A percentile compares a stretch with the other conserved stretches of the same genome.
These are phyloP conservation scores for Musa schizocarpa DNA, from an alignment of 176 grass and related monocot species.

Conservation along the genomic window DNA sequence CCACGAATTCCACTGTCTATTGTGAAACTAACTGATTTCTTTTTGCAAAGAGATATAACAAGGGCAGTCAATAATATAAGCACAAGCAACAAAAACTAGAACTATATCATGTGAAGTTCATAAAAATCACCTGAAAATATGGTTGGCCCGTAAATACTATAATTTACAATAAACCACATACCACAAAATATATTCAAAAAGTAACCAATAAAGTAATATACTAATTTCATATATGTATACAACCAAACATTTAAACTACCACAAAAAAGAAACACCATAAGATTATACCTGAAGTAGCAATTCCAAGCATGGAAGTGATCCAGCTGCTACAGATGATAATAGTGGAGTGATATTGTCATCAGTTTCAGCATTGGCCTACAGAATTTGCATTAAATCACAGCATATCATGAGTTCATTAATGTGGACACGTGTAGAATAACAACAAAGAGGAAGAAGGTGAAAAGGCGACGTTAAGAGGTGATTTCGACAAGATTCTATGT, in stretches of 20 bases:
- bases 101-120: background rate
- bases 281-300: conserved; percentile 61
- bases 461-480: background rate
- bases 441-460: background rate
- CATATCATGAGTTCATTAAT: background rate
- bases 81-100: background rate
- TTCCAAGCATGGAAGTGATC: conserved; percentile 67
- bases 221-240: background rate
- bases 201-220: background rate
- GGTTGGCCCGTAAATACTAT: background rate
- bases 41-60: background rate
- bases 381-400: background rate
- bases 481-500: background rate
- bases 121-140: background rate
- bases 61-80: background rate
- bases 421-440: too few relatives aligned
- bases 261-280: conserved; percentile 2
- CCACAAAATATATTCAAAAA: too few relatives aligned
- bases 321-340: conserved; percentile 81
- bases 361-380: conserved; percentile 74
- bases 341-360: conserved; percentile 72
- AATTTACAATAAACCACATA: too few relatives aligned
- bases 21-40: too few relatives aligned
- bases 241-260: background rate
- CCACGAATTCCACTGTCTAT: too few relatives aligned